Evolutionary conservation across 2,329 filamentous ascomycete genomes (phyloP), one percentile per base, ranked within the genome.

Genomic region (Knufia fluminis): DNA sequence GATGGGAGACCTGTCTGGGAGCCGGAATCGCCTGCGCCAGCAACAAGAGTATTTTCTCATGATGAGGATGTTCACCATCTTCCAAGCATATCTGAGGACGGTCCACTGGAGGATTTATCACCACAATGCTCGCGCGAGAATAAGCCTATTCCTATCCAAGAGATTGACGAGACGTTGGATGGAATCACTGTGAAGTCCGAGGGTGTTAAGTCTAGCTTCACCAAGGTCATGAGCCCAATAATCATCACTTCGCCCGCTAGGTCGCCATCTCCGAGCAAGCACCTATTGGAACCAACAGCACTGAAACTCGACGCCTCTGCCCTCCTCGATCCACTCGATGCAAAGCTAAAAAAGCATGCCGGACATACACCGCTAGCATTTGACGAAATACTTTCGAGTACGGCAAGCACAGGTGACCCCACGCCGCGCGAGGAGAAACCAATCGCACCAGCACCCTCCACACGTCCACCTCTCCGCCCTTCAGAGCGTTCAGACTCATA

Each of bases 101-200:
- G 59, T 59, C 47, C 52, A 48, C 7, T 12, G 6, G 3, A 14
- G n/a, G 64, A 67, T 3, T 60, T 61, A 39, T 60, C 64, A 31
- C 65, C 58, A 45, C 59, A 64, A 19, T 58, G 56, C 24, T 68
- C 69, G 44, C 58, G 58, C 7, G 51, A 59, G 9, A 36, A 17
- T 38, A 52, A 51, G 49, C 40, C 66, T 28, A 60, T 71, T 7
- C 70, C 69, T 2, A 69, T 72, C 49, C 68, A 71, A 55, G 66
- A 68, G 54, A 61, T 73, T 31, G 70, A 73, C 54, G 70, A 65
- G 46, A 65, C 61, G 24, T 61, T 73, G 1, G 70, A 73, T 51
- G 70, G 70, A 4, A 73, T 73, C 50, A 72, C 66, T 4, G 62
- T 72, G 44, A 72, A 71, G 49, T 71, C 69, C 2, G 67, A 68